Evolutionary conservation across 352 stramenopile genomes (phyloP), one percentile per base, ranked within the genome.

Genomic region (Pythium rishiriense): DNA sequence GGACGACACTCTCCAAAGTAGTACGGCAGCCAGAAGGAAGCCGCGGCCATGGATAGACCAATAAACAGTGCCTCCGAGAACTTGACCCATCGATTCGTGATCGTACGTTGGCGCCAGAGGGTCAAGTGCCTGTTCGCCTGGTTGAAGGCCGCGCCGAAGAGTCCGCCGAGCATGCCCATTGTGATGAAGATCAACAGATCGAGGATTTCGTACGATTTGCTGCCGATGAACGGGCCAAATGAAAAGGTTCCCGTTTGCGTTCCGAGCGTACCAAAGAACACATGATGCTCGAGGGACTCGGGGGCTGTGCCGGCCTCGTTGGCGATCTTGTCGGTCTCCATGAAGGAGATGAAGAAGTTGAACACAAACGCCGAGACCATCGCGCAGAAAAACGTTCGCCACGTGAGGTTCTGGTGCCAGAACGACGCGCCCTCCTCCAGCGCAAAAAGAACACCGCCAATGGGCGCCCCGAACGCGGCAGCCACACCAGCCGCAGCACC

Each of bases 371-470:
- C 84, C 25, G 82, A 90, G 21, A 94, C 81, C 93, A 99, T 98
- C 14, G 97, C 94, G 72, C 96, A 98, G 69, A 99, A 98, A 66
- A 99, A 98, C 11, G 91, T 96, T 50, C 96, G 81, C 97, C 97
- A 99, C 22, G 97, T 99, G 14, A 99, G 83, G 63, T 97, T 98
- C 50, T 98, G 97, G 50, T 96, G 96, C 97, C 97, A 99, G 76
- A 99, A 99, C 15, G 92, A 98, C 6, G 97, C 94, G 42, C 96
- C 96, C 80, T 99, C 98, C 74, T 99, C 98, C 9, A 99, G 72
- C 14, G 90, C 93, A 61, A 99, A 99, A 15, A 99, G 63, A 45
- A 99, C 96, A 49, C 98, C 98, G 47, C 98, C 98, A 58, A 99
- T 99, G 1, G 98, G 98, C 11, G 97, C 96, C 22, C 94, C 95